Evolutionary conservation across 2,329 filamentous ascomycete species (phyloP), one percentile per base, ranked within the genome.

Genomic region (Penicillium janthinellum): DNA sequence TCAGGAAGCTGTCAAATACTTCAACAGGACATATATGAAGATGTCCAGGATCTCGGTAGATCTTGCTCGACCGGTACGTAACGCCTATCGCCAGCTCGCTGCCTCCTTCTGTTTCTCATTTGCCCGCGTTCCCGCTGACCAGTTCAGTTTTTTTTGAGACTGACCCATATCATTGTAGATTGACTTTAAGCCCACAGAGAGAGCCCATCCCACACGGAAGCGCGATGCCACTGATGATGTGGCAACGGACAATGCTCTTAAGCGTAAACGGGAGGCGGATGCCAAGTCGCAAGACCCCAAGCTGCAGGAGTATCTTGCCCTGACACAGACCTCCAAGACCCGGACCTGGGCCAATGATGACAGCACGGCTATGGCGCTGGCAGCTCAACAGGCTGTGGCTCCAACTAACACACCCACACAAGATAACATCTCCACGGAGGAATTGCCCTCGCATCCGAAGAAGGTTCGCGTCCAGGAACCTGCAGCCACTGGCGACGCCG

Each of bases 1-100:
- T 58, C 82, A 86, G 58, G 86, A 88, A 72, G 94, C 95, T 47
- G 90, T 96, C 74, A 93, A 91, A 77, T 96, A 96, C 81, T 97
- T 97, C 83, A 93, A 99, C 82, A 91, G 87, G 75, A 89, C 93
- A 64, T 99, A 92, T 78, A 92, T 99, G 70, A 91, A 92, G 69
- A 95, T 97, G 90, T 96, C 93, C 59, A 96, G 89, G 81, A 92
- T 99, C 70, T 85, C 84, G 34, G 95, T 97, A 63, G 93, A 97
- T 79, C 81, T 95, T 71, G 95, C 95, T 58, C 88, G 86, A 75
- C 89, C 95, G 61, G 90, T 96, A 81, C 73, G 85, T 78, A 55
- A 37, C 52, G 52, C 41, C 49, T 50, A 39, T 54, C 35, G 14
- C 54, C 60, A 38, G 11, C 44, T 47, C n/a, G 45, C 51, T 57